phyloP scores from a whole-genome alignment of 2,329 filamentous ascomycete genomes.

The Shiraia bambusicola region DNA sequence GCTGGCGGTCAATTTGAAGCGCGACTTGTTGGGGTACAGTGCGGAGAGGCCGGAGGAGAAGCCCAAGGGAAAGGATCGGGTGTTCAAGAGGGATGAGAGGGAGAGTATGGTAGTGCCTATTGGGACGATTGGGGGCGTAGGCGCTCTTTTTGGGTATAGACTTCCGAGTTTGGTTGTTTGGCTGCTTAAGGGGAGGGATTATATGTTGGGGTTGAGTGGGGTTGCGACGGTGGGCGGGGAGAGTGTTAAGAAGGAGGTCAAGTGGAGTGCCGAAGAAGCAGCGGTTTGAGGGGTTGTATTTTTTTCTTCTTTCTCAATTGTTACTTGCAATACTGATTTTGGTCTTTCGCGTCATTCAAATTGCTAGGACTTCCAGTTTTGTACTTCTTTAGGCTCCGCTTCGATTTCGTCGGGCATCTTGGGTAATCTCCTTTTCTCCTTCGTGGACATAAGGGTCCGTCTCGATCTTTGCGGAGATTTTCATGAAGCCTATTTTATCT shows the following conservation, averaged over 20 bases:
- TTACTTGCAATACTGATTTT: too few relatives aligned
- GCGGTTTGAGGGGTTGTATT: constrained; percentile 10
- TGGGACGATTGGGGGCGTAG: constrained; percentile 37
- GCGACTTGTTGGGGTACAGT: constrained; percentile 46
- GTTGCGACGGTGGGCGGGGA: constrained; percentile 15
- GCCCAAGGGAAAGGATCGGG: constrained; percentile 29
- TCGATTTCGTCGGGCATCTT: constrained; percentile 20
- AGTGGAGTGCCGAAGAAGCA: constrained; percentile 29
- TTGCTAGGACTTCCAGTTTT: too few relatives aligned
- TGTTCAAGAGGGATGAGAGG: constrained; percentile 21
- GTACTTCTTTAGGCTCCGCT: constrained; percentile 8
- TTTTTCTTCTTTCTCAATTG: neutral
- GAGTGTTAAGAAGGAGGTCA: constrained; percentile 27
- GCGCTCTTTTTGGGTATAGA: constrained; percentile 41
- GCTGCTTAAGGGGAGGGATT: constrained; percentile 47
- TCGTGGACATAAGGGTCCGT: constrained; percentile 47
- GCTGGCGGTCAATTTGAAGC: constrained; percentile 48
- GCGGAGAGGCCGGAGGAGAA: constrained; percentile 16
- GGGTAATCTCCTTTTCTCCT: constrained; percentile 40
- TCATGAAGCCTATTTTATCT: constrained; percentile 56
- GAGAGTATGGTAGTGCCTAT: constrained; percentile 37
- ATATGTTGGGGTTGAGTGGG: constrained; percentile 30
- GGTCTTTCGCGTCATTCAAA: too few relatives aligned
- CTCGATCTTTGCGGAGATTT: constrained; percentile 56
- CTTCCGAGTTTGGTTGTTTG: constrained; percentile 44